A percentile compares a stretch with the other conserved stretches of the same genome.
These are phyloP conservation scores for Dichotomopilus funicola DNA, from an alignment of 2,329 filamentous ascomycete species.

Conservation along the genomic window DNA sequence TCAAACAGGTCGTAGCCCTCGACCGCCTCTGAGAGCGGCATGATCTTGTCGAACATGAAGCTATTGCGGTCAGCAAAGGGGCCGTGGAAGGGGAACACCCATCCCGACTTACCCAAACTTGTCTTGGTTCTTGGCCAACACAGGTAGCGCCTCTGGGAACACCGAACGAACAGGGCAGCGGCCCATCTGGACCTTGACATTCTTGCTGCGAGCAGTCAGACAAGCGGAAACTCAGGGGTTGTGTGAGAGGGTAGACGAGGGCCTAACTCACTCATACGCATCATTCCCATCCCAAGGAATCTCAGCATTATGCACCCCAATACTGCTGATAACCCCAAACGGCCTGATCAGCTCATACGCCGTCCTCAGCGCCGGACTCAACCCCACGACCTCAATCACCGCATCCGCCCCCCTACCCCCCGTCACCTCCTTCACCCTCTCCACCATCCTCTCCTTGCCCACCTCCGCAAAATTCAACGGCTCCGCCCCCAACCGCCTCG, in stretches of 20 bases:
- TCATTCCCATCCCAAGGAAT: constrained; percentile 61
- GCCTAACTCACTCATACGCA: constrained; percentile 41
- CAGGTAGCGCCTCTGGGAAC: constrained; percentile 57
- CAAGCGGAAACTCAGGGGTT: not conserved
- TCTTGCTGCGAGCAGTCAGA: constrained; percentile 48
- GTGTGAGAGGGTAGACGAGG: not conserved
- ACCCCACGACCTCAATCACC: constrained; percentile 71
- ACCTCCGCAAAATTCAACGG: constrained; percentile 72
- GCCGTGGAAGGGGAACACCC: not conserved
- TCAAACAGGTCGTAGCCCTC: constrained; percentile 67
- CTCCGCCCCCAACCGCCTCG: constrained; percentile 69
- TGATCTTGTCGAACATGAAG: constrained; percentile 71
- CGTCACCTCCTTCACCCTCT: constrained; percentile 66
- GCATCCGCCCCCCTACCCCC: constrained; percentile 78
- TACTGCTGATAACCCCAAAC: constrained; percentile 67
- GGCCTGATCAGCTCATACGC: constrained; percentile 66
- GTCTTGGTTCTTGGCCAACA: constrained; percentile 61
- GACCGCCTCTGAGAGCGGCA: constrained; percentile 60
- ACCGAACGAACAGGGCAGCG: constrained; percentile 68
- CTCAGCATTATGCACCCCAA: constrained; percentile 70
- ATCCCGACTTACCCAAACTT: constrained; percentile 51
- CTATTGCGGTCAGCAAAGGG: constrained; percentile 32
- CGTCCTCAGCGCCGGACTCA: constrained; percentile 61
- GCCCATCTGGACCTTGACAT: constrained; percentile 67
- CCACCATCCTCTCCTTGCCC: constrained; percentile 52